Evolutionary conservation across 2,329 filamentous ascomycete species (phyloP), one percentile per base, ranked within the genome.

Genomic region (Aspergillus neoniger): DNA sequence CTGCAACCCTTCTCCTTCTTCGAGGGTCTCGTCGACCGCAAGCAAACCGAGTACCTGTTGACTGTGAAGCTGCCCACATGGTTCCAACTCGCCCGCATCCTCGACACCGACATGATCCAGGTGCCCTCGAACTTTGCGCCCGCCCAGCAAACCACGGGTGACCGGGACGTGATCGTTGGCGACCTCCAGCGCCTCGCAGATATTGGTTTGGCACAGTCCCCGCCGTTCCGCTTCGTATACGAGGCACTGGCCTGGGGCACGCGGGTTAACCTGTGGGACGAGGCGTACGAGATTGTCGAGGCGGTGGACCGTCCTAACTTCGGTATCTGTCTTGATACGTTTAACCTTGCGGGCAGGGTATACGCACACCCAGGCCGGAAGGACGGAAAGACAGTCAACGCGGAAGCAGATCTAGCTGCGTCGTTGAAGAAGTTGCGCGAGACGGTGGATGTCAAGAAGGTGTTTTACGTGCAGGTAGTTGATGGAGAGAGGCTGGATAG

Each of bases 1-100:
- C 81, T 93, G 0, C 90, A 92, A 70, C 91, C 91, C 0, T 93
- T 94, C 72, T 84, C 85, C 78, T 86, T 91, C 76, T 92, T 90
- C 75, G 91, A 93, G 66, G 91, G 91, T 1, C 81, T 92, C 0
- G 62, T 87, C 5, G 86, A 92, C 74, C 81, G 88, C 9, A 67
- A 75, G 15, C 80, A 84, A 60, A 88, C 90, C 68, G 75, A 76
- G 1, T 74, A 79, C 25, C 80, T 86, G 4, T 76, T 92, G 30
- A 79, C 84, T 17, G 84, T 91, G 66, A 74, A 74, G 43, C 81
- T 94, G 21, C 77, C 83, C 10, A 79, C 88, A 21, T 94, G 90
- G 91, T 87, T 93, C 65, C 72, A 83, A 43, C 78, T 95, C 10
- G 87, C 85, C 5, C 80, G 83, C 17, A 82, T 83, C 10, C 79